These are phyloP conservation scores for Pelagomonas calceolata DNA, from an alignment of 108 stramenopile genomes.

Conservation along the genomic window DNA sequence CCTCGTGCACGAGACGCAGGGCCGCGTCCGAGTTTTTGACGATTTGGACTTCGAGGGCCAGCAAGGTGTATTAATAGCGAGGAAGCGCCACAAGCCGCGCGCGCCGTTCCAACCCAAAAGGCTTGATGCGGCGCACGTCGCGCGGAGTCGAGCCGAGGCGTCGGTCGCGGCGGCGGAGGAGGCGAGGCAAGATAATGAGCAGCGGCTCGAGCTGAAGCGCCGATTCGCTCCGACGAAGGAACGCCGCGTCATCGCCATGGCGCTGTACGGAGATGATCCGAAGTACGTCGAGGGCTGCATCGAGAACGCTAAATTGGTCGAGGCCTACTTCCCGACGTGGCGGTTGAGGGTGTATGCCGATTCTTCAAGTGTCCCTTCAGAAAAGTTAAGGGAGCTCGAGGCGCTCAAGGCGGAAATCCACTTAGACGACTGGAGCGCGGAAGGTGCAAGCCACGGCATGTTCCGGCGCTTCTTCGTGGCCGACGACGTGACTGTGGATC, in stretches of 20 bases:
- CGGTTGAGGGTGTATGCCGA: conserved; percentile 16
- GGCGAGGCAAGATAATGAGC: no score
- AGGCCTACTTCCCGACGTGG: conserved; percentile 23
- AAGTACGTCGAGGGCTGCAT: conserved; percentile 23
- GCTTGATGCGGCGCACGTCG: no score
- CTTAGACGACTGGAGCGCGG: no score
- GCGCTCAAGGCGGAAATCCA: conserved; percentile 6
- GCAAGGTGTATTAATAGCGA: no score
- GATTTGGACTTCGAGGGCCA: no score
- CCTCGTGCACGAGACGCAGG: no score
- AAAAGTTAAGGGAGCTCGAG: neutral
- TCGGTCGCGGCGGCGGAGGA: no score
- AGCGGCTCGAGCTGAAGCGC: no score
- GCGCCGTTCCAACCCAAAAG: no score
- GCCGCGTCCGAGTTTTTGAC: no score
- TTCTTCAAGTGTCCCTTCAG: conserved; percentile 2
- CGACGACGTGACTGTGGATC: conserved; percentile 16
- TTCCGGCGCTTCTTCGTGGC: conserved; percentile 24
- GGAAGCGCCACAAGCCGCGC: no score
- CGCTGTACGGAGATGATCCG: conserved; percentile 15
- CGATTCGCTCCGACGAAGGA: neutral
- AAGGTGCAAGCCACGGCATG: conserved; percentile 15
- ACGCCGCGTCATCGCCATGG: conserved; percentile 15
- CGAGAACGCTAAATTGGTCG: conserved; percentile 12
- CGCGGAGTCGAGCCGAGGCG: no score